A percentile compares a stretch with the other conserved stretches of the same genome.
These are phyloP conservation scores for Neonectria neomacrospora DNA, from an alignment of 2,329 filamentous ascomycete genomes.

Conservation along the genomic window DNA sequence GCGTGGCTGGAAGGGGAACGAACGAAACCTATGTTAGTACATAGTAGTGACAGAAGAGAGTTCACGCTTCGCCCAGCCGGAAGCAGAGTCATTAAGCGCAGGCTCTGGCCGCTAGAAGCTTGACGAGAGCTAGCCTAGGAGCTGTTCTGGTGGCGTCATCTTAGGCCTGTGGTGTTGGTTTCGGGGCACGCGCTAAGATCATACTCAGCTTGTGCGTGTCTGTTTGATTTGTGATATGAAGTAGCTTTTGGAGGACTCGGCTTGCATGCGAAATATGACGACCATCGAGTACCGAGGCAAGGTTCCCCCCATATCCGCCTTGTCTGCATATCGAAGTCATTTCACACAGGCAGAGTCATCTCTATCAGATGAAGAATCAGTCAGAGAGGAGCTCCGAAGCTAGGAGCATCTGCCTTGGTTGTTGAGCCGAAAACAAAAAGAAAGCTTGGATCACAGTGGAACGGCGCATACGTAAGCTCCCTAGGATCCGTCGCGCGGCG, in stretches of 20 bases:
- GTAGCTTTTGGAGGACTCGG: background rate
- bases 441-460: conserved; percentile 36
- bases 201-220: background rate
- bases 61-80: background rate
- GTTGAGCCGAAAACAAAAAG: conserved; percentile 14
- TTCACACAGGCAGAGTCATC: background rate
- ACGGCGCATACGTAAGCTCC: conserved; percentile 42
- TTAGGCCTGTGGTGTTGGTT: conserved; percentile 17
- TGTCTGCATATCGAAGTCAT: background rate
- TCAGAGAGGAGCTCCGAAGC: conserved; percentile 24
- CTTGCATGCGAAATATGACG: background rate
- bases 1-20: background rate
- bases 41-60: background rate
- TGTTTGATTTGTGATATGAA: background rate
- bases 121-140: conserved; percentile 11
- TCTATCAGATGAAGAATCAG: background rate
- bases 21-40: no score
- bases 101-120: background rate
- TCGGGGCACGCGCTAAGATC: conserved; percentile 22
- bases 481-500: conserved; percentile 19
- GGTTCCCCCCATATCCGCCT: no score
- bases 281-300: background rate
- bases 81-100: conserved; percentile 8
- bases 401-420: conserved; percentile 16
- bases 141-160: conserved; percentile 36